These are phyloP conservation scores for Ogataea sp. DNA, from an alignment of 805 yeast genomes.

Conservation along the genomic window DNA sequence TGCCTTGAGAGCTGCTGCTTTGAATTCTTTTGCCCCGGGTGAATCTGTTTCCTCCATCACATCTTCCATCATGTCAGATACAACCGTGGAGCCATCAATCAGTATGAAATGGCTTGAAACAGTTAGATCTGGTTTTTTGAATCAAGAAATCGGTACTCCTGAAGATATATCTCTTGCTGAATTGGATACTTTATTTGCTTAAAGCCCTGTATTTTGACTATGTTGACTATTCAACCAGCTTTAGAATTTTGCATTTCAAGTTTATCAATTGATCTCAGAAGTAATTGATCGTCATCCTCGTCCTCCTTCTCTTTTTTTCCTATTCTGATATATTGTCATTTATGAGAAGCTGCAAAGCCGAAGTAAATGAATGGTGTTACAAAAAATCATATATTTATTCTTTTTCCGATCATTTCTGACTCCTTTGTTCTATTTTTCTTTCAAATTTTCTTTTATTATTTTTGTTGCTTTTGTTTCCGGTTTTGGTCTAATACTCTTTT, in stretches of 20 bases:
- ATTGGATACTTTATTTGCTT: conserved; percentile 40
- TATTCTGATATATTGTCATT: no score
- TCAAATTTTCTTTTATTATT: not conserved
- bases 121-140: conserved; percentile 67
- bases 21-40: conserved; percentile 38
- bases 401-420: no score
- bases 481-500: conserved; percentile 1
- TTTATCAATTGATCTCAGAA: no score
- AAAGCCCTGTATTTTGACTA: not conserved
- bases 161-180: conserved; percentile 73
- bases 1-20: conserved; percentile 61
- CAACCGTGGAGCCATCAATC: conserved; percentile 26
- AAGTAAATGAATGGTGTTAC: not conserved
- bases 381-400: not conserved
- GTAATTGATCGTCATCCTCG: no score
- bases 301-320: no score
- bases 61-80: conserved; percentile 25
- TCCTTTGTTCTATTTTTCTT: no score
- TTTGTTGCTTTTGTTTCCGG: not conserved
- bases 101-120: conserved; percentile 65
- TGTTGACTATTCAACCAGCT: not conserved
- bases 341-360: no score
- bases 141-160: conserved; percentile 72
- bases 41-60: conserved; percentile 29
- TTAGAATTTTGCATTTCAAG: not conserved